phyloP scores from a whole-genome alignment of 106 monocot genomes.

The Xerophyta viscosa region DNA sequence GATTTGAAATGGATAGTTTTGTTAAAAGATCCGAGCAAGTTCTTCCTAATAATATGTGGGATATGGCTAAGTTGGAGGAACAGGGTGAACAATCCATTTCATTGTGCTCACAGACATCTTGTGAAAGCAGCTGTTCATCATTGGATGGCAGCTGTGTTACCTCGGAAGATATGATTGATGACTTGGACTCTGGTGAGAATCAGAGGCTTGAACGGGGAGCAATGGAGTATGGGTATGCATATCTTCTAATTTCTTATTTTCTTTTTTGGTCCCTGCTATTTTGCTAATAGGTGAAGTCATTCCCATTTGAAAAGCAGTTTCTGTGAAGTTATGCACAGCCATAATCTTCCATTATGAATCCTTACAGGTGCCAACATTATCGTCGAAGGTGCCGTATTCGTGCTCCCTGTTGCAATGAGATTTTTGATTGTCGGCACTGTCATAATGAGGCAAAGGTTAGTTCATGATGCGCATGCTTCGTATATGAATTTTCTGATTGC shows the following conservation, averaged over 20 bases:
- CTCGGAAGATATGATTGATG: neutral
- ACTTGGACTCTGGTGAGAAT: neutral
- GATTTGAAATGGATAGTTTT: neutral
- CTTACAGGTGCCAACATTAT: conserved; percentile 52
- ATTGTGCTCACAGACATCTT: neutral
- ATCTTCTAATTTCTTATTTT: neutral
- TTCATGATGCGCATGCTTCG: too few relatives aligned
- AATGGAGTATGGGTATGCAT: conserved; percentile 1
- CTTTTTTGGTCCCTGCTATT: neutral
- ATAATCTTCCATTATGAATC: neutral
- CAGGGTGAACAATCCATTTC: neutral
- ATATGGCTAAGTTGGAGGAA: neutral
- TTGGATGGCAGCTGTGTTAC: neutral
- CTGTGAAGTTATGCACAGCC: too few relatives aligned
- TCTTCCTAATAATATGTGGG: neutral
- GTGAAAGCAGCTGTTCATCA: neutral
- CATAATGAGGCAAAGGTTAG: conserved; percentile 58
- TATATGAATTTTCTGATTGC: too few relatives aligned
- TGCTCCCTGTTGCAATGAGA: conserved; percentile 57
- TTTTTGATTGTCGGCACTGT: conserved; percentile 67
- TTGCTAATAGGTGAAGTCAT: too few relatives aligned
- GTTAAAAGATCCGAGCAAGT: neutral
- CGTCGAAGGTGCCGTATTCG: conserved; percentile 44
- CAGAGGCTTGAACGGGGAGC: neutral
- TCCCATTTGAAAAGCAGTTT: too few relatives aligned